Percentiles rank a stretch among this genome's conserved stretches.
Conservation (phyloP, 225 moss, liverwort and hornwort species). For the Climacium dendroides region DNA sequence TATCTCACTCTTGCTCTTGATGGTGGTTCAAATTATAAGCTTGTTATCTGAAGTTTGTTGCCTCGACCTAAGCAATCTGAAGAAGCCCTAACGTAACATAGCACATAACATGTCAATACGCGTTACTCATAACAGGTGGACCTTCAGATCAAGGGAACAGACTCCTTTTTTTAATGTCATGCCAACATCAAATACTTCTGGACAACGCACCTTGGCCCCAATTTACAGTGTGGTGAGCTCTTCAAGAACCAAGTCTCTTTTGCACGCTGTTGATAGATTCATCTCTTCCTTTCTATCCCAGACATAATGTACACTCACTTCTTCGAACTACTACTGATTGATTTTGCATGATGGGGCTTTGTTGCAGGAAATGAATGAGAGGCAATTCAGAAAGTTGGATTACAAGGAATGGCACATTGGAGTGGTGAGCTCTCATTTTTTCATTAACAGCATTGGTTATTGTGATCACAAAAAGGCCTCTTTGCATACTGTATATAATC, state of each 20-base stretch:
- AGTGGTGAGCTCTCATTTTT: slow-evolving; percentile 37
- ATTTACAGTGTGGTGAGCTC: slow-evolving; percentile 75
- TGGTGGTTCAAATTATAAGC: not conserved
- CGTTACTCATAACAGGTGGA: slow-evolving; percentile 49
- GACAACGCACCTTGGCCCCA: slow-evolving; percentile 55
- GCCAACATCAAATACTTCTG: slow-evolving; percentile 49
- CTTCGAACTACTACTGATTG: not conserved
- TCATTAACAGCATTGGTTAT: not conserved
- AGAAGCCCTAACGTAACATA: not conserved
- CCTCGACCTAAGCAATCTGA: not conserved
- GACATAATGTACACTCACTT: not conserved
- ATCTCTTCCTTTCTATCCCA: not conserved
- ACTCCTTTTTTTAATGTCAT: slow-evolving; percentile 78
- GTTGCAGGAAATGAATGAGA: slow-evolving; percentile 78
- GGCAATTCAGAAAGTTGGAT: slow-evolving; percentile 68
- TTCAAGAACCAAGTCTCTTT: not conserved
- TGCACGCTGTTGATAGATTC: not conserved
- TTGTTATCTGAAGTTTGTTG: not conserved
- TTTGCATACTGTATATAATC: not conserved
- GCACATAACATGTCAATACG: not conserved
- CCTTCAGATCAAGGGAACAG: slow-evolving; percentile 72
- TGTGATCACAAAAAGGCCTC: not conserved
- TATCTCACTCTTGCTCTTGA: not conserved
- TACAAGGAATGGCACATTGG: slow-evolving; percentile 95
- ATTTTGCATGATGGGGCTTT: not conserved